Conservation (phyloP, 805 yeast species). For the Brettanomyces naardenensis region DNA sequence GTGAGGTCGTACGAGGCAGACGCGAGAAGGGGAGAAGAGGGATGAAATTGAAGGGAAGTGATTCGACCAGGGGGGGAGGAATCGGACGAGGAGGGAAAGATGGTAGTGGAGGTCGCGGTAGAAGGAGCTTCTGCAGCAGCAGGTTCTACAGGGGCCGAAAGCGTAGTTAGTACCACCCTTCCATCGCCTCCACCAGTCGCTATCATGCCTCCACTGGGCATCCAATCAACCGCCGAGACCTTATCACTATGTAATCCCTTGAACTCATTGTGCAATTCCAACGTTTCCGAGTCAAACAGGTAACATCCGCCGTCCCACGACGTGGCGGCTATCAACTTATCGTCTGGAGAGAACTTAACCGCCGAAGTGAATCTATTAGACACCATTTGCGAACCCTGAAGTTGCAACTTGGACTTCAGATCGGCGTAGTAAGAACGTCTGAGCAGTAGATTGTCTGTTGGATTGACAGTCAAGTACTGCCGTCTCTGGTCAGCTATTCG, state of each 20-base stretch:
- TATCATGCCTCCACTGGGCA: constrained; percentile 11
- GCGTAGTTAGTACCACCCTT: constrained; percentile 18
- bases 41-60: constrained; percentile 57
- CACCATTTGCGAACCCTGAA: constrained; percentile 63
- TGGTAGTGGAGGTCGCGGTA: background rate
- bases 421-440: constrained; percentile 11
- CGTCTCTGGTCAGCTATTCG: constrained; percentile 32
- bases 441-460: constrained; percentile 7
- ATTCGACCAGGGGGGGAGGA: constrained; percentile 51
- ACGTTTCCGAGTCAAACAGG: constrained; percentile 30
- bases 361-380: constrained; percentile 63
- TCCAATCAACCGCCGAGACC: constrained; percentile 66
- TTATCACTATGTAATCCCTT: constrained; percentile 45
- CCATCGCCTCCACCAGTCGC: constrained; percentile 44
- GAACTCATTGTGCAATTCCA: constrained; percentile 25
- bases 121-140: background rate
- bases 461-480: constrained; percentile 24
- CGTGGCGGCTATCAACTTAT: constrained; percentile 46
- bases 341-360: constrained; percentile 37
- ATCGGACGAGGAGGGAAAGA: constrained; percentile 6
- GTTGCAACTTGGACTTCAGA: constrained; percentile 28
- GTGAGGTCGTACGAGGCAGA: constrained; percentile 79
- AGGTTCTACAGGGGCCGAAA: constrained; percentile 2
- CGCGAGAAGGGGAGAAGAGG: constrained; percentile 45
- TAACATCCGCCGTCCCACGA: constrained; percentile 79